Conservation (phyloP, 2,329 filamentous ascomycete genomes). For the Aspergillus luchuensis region DNA sequence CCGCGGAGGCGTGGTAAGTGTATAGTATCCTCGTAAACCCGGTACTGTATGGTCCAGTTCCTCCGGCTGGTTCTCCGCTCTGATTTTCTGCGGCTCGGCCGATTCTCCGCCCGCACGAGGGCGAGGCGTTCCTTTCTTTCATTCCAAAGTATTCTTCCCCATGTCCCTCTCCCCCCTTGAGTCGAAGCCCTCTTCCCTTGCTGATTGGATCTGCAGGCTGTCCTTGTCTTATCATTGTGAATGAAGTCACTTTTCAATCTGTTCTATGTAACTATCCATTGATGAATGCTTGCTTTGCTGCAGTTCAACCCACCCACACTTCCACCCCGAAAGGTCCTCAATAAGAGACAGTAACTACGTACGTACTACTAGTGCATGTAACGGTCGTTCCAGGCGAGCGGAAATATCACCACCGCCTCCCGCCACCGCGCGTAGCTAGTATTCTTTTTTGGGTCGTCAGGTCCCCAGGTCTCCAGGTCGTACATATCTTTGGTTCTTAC, state of each 20-base stretch:
- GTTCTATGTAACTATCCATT: background rate
- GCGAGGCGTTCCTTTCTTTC: too few relatives aligned
- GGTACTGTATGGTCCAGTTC: conserved; percentile 6
- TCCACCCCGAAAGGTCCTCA: conserved; percentile 11
- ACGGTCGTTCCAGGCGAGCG: background rate
- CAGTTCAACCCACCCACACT: conserved; percentile 19
- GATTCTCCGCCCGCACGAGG: background rate
- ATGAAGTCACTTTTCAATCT: too few relatives aligned
- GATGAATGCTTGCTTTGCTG: background rate
- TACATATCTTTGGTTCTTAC: too few relatives aligned
- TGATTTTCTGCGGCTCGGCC: background rate
- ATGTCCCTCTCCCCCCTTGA: background rate
- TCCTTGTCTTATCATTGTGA: too few relatives aligned
- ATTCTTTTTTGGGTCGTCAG: too few relatives aligned
- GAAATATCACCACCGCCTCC: background rate
- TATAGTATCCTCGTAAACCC: background rate
- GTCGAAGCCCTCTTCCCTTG: background rate
- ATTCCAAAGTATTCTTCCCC: background rate
- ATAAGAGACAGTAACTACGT: background rate
- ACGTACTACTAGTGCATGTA: background rate
- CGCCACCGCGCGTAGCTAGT: background rate
- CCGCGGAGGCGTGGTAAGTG: conserved; percentile 10
- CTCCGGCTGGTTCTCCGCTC: background rate
- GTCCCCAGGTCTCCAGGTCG: too few relatives aligned
- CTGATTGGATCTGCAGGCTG: too few relatives aligned